Percentiles rank a stretch among this genome's conserved stretches.
phyloP scores from a whole-genome alignment of 139 green algal genomes.

The Ettlia oleoabundans region DNA sequence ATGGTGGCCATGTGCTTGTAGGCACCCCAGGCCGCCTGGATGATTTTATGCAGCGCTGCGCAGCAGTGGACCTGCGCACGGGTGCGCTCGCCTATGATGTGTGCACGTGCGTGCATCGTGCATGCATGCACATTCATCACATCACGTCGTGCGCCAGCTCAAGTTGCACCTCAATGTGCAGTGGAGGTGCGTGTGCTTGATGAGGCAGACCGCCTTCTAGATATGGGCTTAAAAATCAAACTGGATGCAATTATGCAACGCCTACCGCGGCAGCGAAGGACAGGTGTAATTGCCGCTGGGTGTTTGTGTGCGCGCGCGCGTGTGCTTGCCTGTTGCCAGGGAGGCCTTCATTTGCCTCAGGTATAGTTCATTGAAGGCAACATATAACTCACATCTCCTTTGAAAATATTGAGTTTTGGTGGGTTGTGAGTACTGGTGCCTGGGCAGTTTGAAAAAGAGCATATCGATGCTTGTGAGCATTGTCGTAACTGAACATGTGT shows the following conservation, averaged over 20 bases:
- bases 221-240: constrained; percentile 92
- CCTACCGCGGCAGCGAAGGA: constrained; percentile 91
- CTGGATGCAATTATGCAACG: constrained; percentile 83
- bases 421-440: too few species aligned
- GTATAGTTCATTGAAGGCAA: too few species aligned
- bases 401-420: too few species aligned
- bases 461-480: too few species aligned
- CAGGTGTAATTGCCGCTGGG: too few species aligned
- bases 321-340: too few species aligned
- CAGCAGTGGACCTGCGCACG: constrained; percentile 67
- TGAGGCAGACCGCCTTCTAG: constrained; percentile 95
- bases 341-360: too few species aligned
- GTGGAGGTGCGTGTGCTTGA: constrained; percentile 94
- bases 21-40: constrained; percentile 93
- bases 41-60: constrained; percentile 83
- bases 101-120: neutral
- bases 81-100: too few species aligned
- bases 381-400: too few species aligned
- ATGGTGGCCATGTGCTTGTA: constrained; percentile 82
- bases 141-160: neutral
- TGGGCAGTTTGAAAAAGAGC: too few species aligned
- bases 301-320: too few species aligned
- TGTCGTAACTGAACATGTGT: too few species aligned
- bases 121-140: neutral
- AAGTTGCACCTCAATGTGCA: neutral